phyloP scores from a whole-genome alignment of 768 basidiomycete genomes.

The Gelatoporia subvermispora region DNA sequence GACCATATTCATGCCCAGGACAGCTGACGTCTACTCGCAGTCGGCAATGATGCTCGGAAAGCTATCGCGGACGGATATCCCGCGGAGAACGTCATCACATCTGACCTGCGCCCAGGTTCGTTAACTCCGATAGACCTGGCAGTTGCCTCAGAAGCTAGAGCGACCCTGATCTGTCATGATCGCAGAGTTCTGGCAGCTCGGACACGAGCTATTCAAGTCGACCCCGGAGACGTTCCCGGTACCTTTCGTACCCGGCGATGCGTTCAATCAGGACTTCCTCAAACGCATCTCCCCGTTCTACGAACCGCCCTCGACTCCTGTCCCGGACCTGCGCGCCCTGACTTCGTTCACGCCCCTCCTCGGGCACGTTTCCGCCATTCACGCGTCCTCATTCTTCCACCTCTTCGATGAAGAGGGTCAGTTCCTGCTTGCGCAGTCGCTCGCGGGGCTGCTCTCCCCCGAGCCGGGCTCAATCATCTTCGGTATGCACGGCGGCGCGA shows the following conservation, averaged over 20 bases:
- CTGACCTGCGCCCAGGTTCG: conserved; percentile 31
- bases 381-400: conserved; percentile 43
- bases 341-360: conserved; percentile 43
- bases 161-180: background rate
- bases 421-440: conserved; percentile 30
- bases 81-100: conserved; percentile 28
- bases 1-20: background rate
- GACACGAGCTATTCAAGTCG: conserved; percentile 52
- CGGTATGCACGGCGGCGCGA: conserved; percentile 31
- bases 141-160: background rate
- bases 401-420: conserved; percentile 37
- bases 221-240: conserved; percentile 47
- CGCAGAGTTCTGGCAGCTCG: conserved; percentile 56
- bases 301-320: background rate
- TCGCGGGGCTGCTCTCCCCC: too few relatives aligned
- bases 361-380: conserved; percentile 43
- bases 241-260: conserved; percentile 49
- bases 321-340: conserved; percentile 27
- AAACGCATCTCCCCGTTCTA: conserved; percentile 20
- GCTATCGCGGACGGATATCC: conserved; percentile 37
- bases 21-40: conserved; percentile 11
- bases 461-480: conserved; percentile 42
- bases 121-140: background rate
- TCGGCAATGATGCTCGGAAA: conserved; percentile 37
- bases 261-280: conserved; percentile 41